Evolutionary conservation across 495 filamentous ascomycete species (phyloP), one percentile per base, ranked within the genome.

Genomic region (Pyrenula massariospora): DNA sequence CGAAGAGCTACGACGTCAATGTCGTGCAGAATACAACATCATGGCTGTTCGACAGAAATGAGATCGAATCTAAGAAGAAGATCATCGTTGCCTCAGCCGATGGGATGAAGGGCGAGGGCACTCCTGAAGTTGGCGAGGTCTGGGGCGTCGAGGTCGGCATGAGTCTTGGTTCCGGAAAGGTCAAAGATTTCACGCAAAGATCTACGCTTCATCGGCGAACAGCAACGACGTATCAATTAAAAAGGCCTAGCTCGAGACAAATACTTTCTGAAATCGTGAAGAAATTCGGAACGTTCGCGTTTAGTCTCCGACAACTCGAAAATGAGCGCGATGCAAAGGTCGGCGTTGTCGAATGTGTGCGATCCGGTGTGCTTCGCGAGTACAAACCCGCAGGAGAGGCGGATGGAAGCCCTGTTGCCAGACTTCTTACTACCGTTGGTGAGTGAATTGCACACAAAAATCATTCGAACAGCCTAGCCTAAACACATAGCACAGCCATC

Each of bases 51-150:
- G 89, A 88, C 61, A 86, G 87, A 66, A 95, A 97, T 70, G 93
- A 97, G 68, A 98, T 98, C 61, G 93, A 98, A 75, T 87, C 86
- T 57, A 87, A 87, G 77, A 98, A 98, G 84, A 96, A 95, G 83
- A 94, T 98, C 66, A 93, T 98, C 54, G 73, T 98, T 23, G 78
- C 87, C 20, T 90, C 94, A 25, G 86, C 86, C 54, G 87, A 95
- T 65, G 75, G 78, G 59, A 84, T 88, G 64, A 95, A 93, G 74
- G 91, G 91, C 52, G 93, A 98, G 64, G 93, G 93, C 60, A 66
- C 82, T 48, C 89, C 93, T 47, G 93, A 95, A 62, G 77, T 96
- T 54, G 89, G 89, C 59, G 93, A 98, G 66, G 92, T 93, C 60
- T 98, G 93, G 93, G 93, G 93, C 69, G 89, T 97, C 31, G 93